These are phyloP conservation scores for Kodamaea sp. DNA, from an alignment of 1,139 yeast species.

Conservation along the genomic window DNA sequence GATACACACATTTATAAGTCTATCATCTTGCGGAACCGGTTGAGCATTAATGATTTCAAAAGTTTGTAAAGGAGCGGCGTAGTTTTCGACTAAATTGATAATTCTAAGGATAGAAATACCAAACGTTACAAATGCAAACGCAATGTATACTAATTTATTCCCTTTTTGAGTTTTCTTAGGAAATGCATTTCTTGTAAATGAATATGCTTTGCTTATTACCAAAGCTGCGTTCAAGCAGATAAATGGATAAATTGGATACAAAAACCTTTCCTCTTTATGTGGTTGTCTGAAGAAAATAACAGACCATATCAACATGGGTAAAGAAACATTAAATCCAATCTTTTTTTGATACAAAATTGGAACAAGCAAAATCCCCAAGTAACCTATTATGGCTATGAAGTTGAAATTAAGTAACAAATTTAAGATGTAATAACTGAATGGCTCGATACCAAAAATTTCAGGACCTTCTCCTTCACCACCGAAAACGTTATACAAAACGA, in stretches of 20 bases:
- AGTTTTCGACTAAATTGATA: constrained; percentile 47
- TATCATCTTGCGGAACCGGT: constrained; percentile 1
- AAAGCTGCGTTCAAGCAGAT: constrained; percentile 63
- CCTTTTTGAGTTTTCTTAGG: constrained; percentile 6
- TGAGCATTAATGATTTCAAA: constrained; percentile 12
- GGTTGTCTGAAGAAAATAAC: constrained; percentile 69
- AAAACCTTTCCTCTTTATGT: constrained; percentile 89
- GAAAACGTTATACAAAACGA: constrained; percentile 78
- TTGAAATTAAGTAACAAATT: constrained; percentile 77
- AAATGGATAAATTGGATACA: constrained; percentile 80
- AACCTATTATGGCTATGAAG: constrained; percentile 46
- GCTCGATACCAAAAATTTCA: constrained; percentile 86
- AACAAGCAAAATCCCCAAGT: constrained; percentile 32
- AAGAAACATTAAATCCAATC: constrained; percentile 15
- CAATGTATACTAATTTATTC: constrained; percentile 15
- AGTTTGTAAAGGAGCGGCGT: constrained; percentile 55
- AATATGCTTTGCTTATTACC: constrained; percentile 30
- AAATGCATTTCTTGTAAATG: constrained; percentile 5
- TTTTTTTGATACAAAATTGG: constrained; percentile 15
- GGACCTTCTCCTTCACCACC: constrained; percentile 78
- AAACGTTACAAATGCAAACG: constrained; percentile 12
- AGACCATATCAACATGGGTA: constrained; percentile 59
- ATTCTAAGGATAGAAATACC: constrained; percentile 37
- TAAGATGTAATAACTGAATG: constrained; percentile 66
- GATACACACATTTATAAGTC: constrained; percentile 59